Conservation (phyloP, 805 yeast species). For the Lachancea lanzarotensis region DNA sequence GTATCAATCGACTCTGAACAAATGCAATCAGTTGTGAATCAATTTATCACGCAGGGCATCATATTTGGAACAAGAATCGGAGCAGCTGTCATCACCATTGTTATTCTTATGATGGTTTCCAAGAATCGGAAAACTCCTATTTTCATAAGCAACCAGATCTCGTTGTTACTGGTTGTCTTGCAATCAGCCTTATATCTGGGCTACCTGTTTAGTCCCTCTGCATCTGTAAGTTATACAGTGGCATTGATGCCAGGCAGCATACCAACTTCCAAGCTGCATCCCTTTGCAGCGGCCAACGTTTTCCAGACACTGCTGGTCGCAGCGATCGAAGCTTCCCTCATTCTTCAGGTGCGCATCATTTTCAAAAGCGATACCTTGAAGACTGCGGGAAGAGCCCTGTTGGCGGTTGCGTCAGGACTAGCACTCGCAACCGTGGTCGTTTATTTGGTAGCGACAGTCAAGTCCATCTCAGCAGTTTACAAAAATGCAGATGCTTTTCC, state of each 20-base stretch:
- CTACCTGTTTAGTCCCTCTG: conserved; percentile 47
- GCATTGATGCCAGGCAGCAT: conserved; percentile 41
- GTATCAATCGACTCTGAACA: conserved; percentile 36
- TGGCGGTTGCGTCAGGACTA: conserved; percentile 36
- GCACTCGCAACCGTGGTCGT: conserved; percentile 53
- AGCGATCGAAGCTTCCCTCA: conserved; percentile 57
- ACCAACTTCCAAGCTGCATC: conserved; percentile 35
- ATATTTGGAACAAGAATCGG: conserved; percentile 57
- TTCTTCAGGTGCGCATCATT: conserved; percentile 66
- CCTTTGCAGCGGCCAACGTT: conserved; percentile 56
- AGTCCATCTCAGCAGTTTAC: conserved; percentile 36
- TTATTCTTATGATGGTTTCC: conserved; percentile 43
- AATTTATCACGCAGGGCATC: conserved; percentile 35
- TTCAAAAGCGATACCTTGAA: conserved; percentile 54
- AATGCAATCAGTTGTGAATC: conserved; percentile 35
- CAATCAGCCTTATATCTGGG: conserved; percentile 56
- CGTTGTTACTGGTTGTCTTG: conserved; percentile 49
- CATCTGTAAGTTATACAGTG: conserved; percentile 41
- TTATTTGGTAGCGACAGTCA: conserved; percentile 48
- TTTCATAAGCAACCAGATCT: conserved; percentile 62
- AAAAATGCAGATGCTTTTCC: conserved; percentile 19
- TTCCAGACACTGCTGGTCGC: conserved; percentile 54
- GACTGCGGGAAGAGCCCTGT: conserved; percentile 35
- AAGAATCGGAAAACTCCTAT: conserved; percentile 57
- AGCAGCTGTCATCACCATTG: conserved; percentile 41